Conservation (phyloP, 2,329 filamentous ascomycete genomes). For the Lizonia empirigonia region DNA sequence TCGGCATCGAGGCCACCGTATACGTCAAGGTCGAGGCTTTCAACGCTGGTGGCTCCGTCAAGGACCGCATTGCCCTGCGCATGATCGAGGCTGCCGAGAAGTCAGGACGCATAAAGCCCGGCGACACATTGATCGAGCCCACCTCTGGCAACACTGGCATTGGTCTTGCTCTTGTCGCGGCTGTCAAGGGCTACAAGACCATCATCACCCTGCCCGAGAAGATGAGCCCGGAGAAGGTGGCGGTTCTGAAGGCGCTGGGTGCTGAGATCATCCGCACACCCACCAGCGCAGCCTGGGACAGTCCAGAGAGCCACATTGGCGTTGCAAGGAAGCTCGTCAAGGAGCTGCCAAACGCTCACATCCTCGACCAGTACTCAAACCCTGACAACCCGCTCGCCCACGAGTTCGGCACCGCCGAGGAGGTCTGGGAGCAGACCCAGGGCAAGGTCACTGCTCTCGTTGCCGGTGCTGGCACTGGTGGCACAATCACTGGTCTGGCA, state of each 20-base stretch:
- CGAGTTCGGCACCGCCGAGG: conserved; percentile 91
- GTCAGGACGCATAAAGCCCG: conserved; percentile 91
- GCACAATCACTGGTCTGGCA: conserved; percentile 90
- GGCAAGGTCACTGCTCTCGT: conserved; percentile 83
- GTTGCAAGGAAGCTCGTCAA: conserved; percentile 89
- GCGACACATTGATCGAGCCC: conserved; percentile 95
- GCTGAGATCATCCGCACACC: conserved; percentile 98
- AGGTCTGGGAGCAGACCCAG: conserved; percentile 90
- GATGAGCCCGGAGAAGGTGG: conserved; percentile 98
- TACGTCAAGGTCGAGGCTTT: conserved; percentile 93
- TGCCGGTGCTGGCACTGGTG: conserved; percentile 92
- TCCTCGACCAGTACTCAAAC: conserved; percentile 95
- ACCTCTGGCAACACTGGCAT: conserved; percentile 99
- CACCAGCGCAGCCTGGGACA: conserved; percentile 92
- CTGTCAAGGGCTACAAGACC: conserved; percentile 96
- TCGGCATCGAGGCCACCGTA: conserved; percentile 86
- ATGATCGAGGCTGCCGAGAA: conserved; percentile 98
- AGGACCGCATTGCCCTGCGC: conserved; percentile 91
- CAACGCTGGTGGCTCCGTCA: conserved; percentile 92
- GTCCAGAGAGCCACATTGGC: conserved; percentile 94
- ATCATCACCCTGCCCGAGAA: conserved; percentile 99
- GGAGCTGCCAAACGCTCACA: conserved; percentile 96
- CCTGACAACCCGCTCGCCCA: conserved; percentile 90
- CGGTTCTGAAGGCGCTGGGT: conserved; percentile 88
- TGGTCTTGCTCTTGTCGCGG: conserved; percentile 88